phyloP scores from a whole-genome alignment of 148 eudicot genomes.

The Agrostemma githago region DNA sequence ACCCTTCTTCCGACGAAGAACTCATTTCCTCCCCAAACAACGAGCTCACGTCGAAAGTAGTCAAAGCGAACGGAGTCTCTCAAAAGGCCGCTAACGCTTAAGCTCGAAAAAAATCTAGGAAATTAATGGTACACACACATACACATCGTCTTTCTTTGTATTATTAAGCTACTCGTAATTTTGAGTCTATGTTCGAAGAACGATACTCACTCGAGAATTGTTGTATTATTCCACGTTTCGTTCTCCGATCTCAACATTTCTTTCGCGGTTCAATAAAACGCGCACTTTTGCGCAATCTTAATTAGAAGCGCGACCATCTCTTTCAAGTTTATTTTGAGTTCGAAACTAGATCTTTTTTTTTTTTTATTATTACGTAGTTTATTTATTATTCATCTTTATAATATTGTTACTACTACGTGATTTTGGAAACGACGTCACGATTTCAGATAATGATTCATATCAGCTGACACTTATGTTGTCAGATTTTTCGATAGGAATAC shows the following conservation, averaged over 20 bases:
- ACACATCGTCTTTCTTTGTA: background rate
- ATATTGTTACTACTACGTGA: too few relatives aligned
- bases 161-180: background rate
- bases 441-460: too few relatives aligned
- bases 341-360: too few relatives aligned
- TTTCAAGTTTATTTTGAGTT: too few relatives aligned
- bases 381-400: too few relatives aligned
- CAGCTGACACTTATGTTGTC: too few relatives aligned
- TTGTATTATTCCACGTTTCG: background rate
- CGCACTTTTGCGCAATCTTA: too few relatives aligned
- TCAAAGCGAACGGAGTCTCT: conserved; percentile 17
- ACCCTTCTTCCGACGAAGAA: conserved; percentile 36
- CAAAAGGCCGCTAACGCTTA: conserved; percentile 7
- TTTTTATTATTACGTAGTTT: too few relatives aligned
- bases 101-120: background rate
- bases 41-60: background rate
- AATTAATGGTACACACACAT: background rate
- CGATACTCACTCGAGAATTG: background rate
- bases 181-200: background rate
- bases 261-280: too few relatives aligned
- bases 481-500: too few relatives aligned
- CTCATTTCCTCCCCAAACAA: conserved; percentile 2
- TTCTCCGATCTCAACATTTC: background rate
- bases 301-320: too few relatives aligned
- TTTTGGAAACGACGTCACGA: too few relatives aligned